Conservation (phyloP, 352 stramenopile species). For the Pythium phragmiticola region DNA sequence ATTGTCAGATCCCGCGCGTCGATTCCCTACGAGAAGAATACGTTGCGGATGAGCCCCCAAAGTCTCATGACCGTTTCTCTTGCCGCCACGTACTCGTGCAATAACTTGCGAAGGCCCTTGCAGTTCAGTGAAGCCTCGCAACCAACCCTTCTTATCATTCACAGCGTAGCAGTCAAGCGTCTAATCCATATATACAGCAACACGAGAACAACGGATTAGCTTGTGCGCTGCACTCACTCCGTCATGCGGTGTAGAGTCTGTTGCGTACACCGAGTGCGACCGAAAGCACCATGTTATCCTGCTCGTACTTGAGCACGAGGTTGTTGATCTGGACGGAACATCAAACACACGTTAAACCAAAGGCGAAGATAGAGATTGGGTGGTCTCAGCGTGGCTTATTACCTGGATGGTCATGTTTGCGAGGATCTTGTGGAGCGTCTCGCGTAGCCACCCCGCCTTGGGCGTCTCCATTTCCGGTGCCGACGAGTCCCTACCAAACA, state of each 20-base stretch:
- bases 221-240: background rate
- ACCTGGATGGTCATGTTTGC: constrained; percentile 81
- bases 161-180: constrained; percentile 77
- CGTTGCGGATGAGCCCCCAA: background rate
- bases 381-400: background rate
- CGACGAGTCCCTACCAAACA: background rate
- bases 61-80: background rate
- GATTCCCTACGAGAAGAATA: constrained; percentile 32
- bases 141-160: constrained; percentile 55
- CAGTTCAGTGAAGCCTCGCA: constrained; percentile 65
- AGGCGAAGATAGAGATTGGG: background rate
- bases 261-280: constrained; percentile 69
- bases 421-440: constrained; percentile 78
- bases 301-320: constrained; percentile 87
- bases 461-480: constrained; percentile 62
- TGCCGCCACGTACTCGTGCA: constrained; percentile 22
- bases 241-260: background rate
- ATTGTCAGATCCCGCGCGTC: constrained; percentile 81
- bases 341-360: background rate
- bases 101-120: constrained; percentile 37
- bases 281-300: constrained; percentile 85
- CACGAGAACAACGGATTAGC: background rate
- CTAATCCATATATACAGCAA: constrained; percentile 24
- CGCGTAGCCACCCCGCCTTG: constrained; percentile 80
- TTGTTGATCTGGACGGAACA: constrained; percentile 63